A percentile compares a stretch with the other conserved stretches of the same genome.
Evolutionary conservation across 1,284 basidiomycete genomes (phyloP).

Genomic region (Cutaneotrichosporon sp.): DNA sequence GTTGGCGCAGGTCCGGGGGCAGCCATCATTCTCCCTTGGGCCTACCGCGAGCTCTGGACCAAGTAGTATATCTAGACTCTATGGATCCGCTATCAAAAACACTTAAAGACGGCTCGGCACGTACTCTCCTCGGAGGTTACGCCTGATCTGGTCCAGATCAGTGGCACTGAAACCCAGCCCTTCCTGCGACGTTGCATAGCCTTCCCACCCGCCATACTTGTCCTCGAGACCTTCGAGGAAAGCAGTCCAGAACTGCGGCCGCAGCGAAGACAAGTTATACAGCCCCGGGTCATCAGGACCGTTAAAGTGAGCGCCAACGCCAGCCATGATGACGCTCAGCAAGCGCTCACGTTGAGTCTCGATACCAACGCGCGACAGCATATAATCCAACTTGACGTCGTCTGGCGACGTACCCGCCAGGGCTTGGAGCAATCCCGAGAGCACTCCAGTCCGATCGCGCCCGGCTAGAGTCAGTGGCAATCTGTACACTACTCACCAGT

Average conservation of each 20-base stretch:
- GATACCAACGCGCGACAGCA: constrained; percentile 23
- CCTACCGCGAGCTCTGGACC: constrained; percentile 11
- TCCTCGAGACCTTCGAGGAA: constrained; percentile 14
- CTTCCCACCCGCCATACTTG: constrained; percentile 22
- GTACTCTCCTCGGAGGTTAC: constrained; percentile 14
- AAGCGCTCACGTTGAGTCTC: constrained; percentile 20
- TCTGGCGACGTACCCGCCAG: constrained; percentile 17
- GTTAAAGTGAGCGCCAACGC: neutral
- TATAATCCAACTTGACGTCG: constrained; percentile 19
- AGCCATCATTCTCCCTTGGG: constrained; percentile 20
- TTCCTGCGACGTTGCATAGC: constrained; percentile 7
- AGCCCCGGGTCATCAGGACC: constrained; percentile 15
- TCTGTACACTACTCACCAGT: constrained; percentile 11
- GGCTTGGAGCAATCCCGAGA: constrained; percentile 20
- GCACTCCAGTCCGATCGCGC: constrained; percentile 23
- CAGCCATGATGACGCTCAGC: constrained; percentile 11
- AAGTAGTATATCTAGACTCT: constrained; percentile 2
- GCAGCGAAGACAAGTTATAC: constrained; percentile 15
- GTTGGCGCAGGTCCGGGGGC: constrained; percentile 17
- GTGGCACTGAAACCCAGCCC: constrained; percentile 17
- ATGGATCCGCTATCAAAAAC: neutral
- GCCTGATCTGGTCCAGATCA: constrained; percentile 15
- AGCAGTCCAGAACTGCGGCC: constrained; percentile 12
- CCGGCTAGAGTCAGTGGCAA: constrained; percentile 12
- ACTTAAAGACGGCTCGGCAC: constrained; percentile 1